Evolutionary conservation across 164 flowering plant genomes (phyloP), one percentile per base, ranked within the genome.

Genomic region (Magnolia officinalis): DNA sequence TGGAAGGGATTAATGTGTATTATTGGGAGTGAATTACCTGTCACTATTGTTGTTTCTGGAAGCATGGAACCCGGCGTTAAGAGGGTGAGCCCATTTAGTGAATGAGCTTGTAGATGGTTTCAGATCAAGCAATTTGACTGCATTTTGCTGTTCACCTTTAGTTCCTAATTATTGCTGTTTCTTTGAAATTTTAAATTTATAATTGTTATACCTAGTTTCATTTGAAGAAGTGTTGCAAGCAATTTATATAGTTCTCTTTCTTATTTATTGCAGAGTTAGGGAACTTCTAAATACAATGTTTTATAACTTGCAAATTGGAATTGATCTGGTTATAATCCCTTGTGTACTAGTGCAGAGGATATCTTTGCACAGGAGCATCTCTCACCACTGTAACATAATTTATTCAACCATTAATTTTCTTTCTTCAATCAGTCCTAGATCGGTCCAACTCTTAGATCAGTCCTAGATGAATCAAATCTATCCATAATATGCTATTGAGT

Each of bases 31-130:
- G 96, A 92, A 81, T 92, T 92, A 50, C 94, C 91, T 80, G 94
- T 92, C 75, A 94, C 87, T 37, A 93, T 92, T 65, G 96, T 90
- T 75, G 89, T 90, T 24, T 92, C 94, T 74, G 96, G 87, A 76
- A 90, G 96, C 79, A 92, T 92, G 96, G 96, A 92, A 81, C 92
- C 94, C 72, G 96, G 96, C 49, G 89, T 90, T 77, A 87, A 90
- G 84, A 84, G 94, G 88, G 96, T 90, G 82, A 79, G 83, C 69
- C 24, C 0, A 23, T 71, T 20, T 45, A 29, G 63, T 61, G 31
- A 63, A 37, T 59, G 49, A 73, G 16, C 7, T 24, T 18, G 8
- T 45, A 7, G 75, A 63, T 37, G 68, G 29, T 23, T 50, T 74
- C 29, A 14, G 23, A n/a, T 29, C 29, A 16, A 29, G 6, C 37